Conservation (phyloP, 257 asterid genomes). For the Gardenia jasminoides region DNA sequence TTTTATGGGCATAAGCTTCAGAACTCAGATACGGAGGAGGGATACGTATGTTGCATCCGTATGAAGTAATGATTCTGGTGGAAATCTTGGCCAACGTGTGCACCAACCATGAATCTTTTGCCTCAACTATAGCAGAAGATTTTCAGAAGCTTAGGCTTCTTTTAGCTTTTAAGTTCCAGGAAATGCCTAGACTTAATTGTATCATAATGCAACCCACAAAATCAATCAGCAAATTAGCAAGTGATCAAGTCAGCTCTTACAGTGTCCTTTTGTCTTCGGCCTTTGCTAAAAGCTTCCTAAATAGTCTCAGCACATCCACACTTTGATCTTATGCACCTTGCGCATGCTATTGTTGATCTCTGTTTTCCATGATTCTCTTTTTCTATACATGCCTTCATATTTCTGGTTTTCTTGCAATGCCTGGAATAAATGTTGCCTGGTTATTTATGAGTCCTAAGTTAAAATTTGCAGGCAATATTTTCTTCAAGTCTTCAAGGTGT, state of each 20-base stretch:
- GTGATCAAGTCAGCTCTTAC: constrained; percentile 1
- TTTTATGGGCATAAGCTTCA: not conserved
- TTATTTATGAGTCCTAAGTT: too few species aligned
- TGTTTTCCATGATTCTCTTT: not conserved
- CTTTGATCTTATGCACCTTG: not conserved
- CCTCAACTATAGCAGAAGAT: not conserved
- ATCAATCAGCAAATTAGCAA: not conserved
- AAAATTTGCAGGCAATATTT: not conserved
- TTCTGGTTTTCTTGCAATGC: not conserved
- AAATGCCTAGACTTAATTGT: not conserved
- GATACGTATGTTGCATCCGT: not conserved
- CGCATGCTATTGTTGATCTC: not conserved
- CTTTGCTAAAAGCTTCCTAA: not conserved
- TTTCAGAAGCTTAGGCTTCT: not conserved
- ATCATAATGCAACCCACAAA: not conserved
- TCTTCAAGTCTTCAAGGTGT: not conserved
- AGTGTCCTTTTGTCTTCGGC: not conserved
- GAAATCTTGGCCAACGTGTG: not conserved
- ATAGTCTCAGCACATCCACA: not conserved
- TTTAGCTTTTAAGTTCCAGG: not conserved
- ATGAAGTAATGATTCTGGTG: not conserved
- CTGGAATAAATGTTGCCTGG: too few species aligned
- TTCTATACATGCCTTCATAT: not conserved
- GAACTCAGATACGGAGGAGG: not conserved
- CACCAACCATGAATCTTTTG: not conserved